Evolutionary conservation across 805 yeast species (phyloP).

Genomic region (Lachancea quebecensis): DNA sequence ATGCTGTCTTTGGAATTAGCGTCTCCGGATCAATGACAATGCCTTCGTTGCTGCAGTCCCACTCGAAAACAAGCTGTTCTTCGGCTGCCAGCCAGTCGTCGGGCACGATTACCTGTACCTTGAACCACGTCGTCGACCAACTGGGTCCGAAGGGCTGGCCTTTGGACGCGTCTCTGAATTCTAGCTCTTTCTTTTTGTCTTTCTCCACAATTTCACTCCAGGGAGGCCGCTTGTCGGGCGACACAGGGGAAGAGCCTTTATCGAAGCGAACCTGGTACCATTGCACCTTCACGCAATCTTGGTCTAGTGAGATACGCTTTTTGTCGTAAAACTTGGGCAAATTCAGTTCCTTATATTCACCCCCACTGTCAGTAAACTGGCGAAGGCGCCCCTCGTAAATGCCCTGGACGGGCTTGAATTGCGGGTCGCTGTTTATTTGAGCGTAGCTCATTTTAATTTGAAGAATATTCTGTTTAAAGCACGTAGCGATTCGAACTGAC

Average conservation of each 20-base stretch:
- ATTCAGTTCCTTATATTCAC: slow-evolving; percentile 64
- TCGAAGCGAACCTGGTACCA: slow-evolving; percentile 68
- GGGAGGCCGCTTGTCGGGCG: slow-evolving; percentile 31
- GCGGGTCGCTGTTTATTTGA: slow-evolving; percentile 37
- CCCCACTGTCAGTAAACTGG: slow-evolving; percentile 62
- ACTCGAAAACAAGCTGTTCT: slow-evolving; percentile 58
- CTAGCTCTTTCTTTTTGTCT: slow-evolving; percentile 26
- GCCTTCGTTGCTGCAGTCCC: slow-evolving; percentile 87
- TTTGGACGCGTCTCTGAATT: slow-evolving; percentile 50
- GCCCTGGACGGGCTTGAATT: slow-evolving; percentile 58
- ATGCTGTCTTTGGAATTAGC: slow-evolving; percentile 67
- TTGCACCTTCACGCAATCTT: slow-evolving; percentile 47
- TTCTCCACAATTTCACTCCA: slow-evolving; percentile 25
- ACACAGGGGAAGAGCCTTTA: slow-evolving; percentile 35
- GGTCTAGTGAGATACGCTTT: slow-evolving; percentile 38
- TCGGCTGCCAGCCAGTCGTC: slow-evolving; percentile 37
- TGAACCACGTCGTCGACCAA: slow-evolving; percentile 97
- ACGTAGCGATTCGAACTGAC: neutral
- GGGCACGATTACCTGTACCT: slow-evolving; percentile 60
- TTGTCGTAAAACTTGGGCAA: slow-evolving; percentile 75
- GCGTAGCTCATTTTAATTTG: slow-evolving; percentile 13
- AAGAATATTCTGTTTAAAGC: neutral
- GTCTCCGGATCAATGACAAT: slow-evolving; percentile 60
- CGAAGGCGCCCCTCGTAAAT: slow-evolving; percentile 51
- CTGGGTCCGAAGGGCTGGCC: slow-evolving; percentile 87